These are phyloP conservation scores for Populus tomentosa DNA, from an alignment of 441 rosid species.

Conservation along the genomic window DNA sequence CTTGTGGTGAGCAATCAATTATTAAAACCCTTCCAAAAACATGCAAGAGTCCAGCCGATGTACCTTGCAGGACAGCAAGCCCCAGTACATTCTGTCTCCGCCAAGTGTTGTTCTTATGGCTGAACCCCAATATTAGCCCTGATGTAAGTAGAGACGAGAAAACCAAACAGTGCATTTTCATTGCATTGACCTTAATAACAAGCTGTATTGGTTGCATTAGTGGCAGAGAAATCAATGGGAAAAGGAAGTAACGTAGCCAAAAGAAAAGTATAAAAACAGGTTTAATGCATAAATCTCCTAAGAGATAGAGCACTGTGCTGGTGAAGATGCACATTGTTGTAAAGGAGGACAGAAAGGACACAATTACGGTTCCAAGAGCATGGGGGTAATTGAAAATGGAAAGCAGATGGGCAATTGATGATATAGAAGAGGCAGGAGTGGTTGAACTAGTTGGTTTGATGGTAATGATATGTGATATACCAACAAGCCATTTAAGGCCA, in stretches of 20 bases:
- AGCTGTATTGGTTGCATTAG: conserved; percentile 43
- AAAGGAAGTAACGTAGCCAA: conserved; percentile 45
- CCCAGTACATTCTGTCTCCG: conserved; percentile 25
- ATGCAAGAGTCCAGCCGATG: conserved; percentile 40
- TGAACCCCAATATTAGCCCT: conserved; percentile 35
- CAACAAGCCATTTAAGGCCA: conserved; percentile 51
- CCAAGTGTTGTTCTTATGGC: conserved; percentile 37
- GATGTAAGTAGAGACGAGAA: conserved; percentile 38
- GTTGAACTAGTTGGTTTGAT: conserved; percentile 26
- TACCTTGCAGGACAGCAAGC: conserved; percentile 50
- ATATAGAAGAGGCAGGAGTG: background rate
- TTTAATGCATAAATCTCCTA: conserved; percentile 44
- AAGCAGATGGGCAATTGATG: conserved; percentile 23
- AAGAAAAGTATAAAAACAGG: conserved; percentile 34
- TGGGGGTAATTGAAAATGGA: conserved; percentile 40
- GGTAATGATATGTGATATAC: conserved; percentile 28
- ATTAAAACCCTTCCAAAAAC: conserved; percentile 45
- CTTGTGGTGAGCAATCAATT: conserved; percentile 45
- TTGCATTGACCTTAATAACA: conserved; percentile 27
- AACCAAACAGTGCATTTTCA: conserved; percentile 52
- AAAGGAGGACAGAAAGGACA: conserved; percentile 39
- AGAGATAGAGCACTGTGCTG: conserved; percentile 32
- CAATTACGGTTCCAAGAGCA: conserved; percentile 36
- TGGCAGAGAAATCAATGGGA: conserved; percentile 43
- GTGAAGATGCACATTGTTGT: conserved; percentile 56